phyloP scores from a whole-genome alignment of 176 grass and related monocot species.

The Lolium perenne region DNA sequence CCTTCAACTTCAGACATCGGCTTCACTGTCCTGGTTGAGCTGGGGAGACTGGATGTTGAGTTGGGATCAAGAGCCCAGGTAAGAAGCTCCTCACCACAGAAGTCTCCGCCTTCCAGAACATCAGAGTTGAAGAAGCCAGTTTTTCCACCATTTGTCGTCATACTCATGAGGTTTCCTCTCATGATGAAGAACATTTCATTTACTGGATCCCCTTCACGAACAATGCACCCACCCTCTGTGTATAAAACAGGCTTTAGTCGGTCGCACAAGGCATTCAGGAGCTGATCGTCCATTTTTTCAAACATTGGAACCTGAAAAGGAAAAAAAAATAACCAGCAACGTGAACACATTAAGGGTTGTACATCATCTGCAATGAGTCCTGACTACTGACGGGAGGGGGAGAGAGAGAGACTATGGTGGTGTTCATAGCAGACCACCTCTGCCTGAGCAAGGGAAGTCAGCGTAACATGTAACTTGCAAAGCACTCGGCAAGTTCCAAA shows the following conservation, averaged over 20 bases:
- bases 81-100: slow-evolving; percentile 88
- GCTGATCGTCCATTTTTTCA: slow-evolving; percentile 88
- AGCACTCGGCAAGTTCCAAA: too few species aligned
- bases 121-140: slow-evolving; percentile 89
- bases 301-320: slow-evolving; percentile 85
- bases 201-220: slow-evolving; percentile 82
- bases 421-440: too few species aligned
- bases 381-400: background rate
- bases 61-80: slow-evolving; percentile 93
- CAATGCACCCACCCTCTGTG: slow-evolving; percentile 76
- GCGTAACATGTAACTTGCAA: too few species aligned
- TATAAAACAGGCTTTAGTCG: slow-evolving; percentile 77
- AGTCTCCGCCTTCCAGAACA: slow-evolving; percentile 75
- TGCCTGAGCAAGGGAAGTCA: too few species aligned
- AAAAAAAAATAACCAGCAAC: background rate
- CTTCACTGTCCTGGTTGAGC: slow-evolving; percentile 84
- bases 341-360: background rate
- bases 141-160: slow-evolving; percentile 84
- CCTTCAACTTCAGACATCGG: slow-evolving; percentile 86
- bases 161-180: slow-evolving; percentile 76
- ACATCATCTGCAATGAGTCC: background rate
- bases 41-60: slow-evolving; percentile 66
- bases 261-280: slow-evolving; percentile 83
- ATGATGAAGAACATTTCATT: slow-evolving; percentile 91
- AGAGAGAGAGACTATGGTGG: too few species aligned